Evolutionary conservation across 495 filamentous ascomycete species (phyloP), one percentile per base, ranked within the genome.

Genomic region (Cenococcum geophilum): DNA sequence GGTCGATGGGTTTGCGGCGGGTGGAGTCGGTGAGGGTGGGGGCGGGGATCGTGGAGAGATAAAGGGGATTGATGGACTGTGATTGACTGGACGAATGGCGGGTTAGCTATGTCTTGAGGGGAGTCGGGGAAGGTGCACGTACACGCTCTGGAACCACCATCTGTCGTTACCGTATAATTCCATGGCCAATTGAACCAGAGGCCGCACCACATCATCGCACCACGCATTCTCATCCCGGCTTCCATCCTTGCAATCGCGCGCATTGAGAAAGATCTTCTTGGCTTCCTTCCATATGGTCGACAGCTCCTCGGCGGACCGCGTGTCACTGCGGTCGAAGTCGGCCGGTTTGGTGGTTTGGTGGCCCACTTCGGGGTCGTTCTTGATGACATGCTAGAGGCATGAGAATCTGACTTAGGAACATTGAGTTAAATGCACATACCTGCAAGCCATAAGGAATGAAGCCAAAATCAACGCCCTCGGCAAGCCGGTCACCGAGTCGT

Each of bases 71-170:
- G 20, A 49, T 49, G 18, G 45, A 49, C 45, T 49, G 18, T 22
- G 18, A 49, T 49, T 49, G 8, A 49, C 45, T 49, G 5, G 18
- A 49, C 20, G 12, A 32, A 50, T 61, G 34, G 35, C 20, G 21
- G 21, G n/a, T 61, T 61, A 61, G 59, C 50, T 55, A 55, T 55
- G 21, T 55, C 49, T 55, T 55, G 20, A 27, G 50, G 14, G 59
- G 42, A 61, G 21, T 57, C n/a, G 16, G 34, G 48, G 37, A 35
- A 47, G 34, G 25, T 22, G 58, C 20, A 55, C 57, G 23, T 55
- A 59, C 48, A 64, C 57, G 27, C 61, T 59, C 50, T 64, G 37
- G 40, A 60, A 55, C 57, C 48, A 55, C 61, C 57, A 64, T 55
- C 18, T 59, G 6, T 55, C 27, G 18, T 64, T 55, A 48, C 61